Evolutionary conservation across 2,329 filamentous ascomycete genomes (phyloP).

Genomic region (Neocatenulostroma microsporum): DNA sequence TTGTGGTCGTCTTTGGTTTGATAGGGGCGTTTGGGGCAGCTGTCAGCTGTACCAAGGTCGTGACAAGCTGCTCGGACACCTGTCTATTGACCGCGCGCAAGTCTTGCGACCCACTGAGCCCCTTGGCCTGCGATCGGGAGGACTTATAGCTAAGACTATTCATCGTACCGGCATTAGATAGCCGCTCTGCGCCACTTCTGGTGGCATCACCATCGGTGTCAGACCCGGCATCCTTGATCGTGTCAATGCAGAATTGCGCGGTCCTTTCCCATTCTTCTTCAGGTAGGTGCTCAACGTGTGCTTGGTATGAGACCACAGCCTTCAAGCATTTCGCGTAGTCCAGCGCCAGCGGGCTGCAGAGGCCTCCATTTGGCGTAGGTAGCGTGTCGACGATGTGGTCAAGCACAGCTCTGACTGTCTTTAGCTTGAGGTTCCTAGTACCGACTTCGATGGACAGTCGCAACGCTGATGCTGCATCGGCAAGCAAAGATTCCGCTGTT

Average conservation of each 20-base stretch:
- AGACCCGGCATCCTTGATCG: conserved; percentile 40
- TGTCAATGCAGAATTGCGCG: conserved; percentile 62
- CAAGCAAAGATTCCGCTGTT: conserved; percentile 49
- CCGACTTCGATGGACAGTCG: conserved; percentile 65
- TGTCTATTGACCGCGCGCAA: conserved; percentile 14
- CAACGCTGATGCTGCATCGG: conserved; percentile 62
- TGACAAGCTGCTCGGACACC: conserved; percentile 26
- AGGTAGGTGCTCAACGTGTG: conserved; percentile 73
- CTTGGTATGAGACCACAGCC: conserved; percentile 60
- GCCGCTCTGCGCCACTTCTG: conserved; percentile 1
- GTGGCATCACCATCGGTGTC: conserved; percentile 15
- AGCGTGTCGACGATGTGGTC: conserved; percentile 69
- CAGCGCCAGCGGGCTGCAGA: conserved; percentile 61
- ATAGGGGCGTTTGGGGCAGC: conserved; percentile 25
- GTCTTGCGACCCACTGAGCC: conserved; percentile 20
- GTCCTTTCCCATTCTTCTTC: conserved; percentile 60
- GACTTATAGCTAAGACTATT: conserved; percentile 20
- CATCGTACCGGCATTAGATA: conserved; percentile 7
- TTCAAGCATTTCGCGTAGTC: conserved; percentile 73
- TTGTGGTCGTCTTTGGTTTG: conserved; percentile 9
- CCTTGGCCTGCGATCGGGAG: conserved; percentile 18
- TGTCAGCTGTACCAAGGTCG: conserved; percentile 22
- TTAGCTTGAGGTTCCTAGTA: conserved; percentile 59
- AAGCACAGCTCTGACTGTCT: conserved; percentile 70
- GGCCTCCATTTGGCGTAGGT: conserved; percentile 52